Evolutionary conservation across 768 basidiomycete genomes (phyloP).

Genomic region (Mrakia gelida): DNA sequence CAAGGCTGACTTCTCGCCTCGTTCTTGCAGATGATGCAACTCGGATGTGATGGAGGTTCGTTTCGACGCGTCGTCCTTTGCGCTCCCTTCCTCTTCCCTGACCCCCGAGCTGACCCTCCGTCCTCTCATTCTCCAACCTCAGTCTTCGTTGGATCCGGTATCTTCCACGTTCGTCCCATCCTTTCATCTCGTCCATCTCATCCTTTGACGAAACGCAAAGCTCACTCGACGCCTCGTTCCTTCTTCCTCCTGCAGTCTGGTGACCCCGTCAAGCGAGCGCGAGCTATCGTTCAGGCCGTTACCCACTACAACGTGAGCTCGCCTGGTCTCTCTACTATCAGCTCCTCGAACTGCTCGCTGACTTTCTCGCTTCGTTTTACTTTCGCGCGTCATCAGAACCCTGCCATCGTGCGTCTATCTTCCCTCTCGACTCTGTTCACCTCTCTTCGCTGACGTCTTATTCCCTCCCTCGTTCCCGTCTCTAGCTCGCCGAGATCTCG

Average conservation of each 20-base stretch:
- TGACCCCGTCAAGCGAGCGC: slow-evolving; percentile 87
- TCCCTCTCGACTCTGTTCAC: slow-evolving; percentile 40
- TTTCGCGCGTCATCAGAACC: background rate
- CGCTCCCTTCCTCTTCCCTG: background rate
- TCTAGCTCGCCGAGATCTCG: slow-evolving; percentile 50
- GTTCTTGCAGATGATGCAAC: slow-evolving; percentile 74
- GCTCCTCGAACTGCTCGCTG: too few species aligned
- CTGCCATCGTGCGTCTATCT: background rate
- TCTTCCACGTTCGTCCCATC: slow-evolving; percentile 71
- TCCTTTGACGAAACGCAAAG: background rate
- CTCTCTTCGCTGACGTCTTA: slow-evolving; percentile 57
- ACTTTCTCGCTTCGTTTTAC: background rate
- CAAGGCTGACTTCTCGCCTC: too few species aligned
- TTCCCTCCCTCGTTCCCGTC: background rate
- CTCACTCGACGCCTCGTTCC: background rate
- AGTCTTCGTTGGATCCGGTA: slow-evolving; percentile 98
- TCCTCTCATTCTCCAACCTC: slow-evolving; percentile 24
- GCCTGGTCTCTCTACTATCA: too few species aligned
- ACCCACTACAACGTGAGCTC: slow-evolving; percentile 74
- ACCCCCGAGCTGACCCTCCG: background rate
- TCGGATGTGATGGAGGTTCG: slow-evolving; percentile 92
- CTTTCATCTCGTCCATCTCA: background rate
- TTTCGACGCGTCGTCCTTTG: slow-evolving; percentile 15
- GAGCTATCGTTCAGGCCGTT: slow-evolving; percentile 94
- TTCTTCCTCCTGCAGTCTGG: slow-evolving; percentile 58